phyloP scores from a whole-genome alignment of 106 monocot species.

The Phalaenopsis equestris region DNA sequence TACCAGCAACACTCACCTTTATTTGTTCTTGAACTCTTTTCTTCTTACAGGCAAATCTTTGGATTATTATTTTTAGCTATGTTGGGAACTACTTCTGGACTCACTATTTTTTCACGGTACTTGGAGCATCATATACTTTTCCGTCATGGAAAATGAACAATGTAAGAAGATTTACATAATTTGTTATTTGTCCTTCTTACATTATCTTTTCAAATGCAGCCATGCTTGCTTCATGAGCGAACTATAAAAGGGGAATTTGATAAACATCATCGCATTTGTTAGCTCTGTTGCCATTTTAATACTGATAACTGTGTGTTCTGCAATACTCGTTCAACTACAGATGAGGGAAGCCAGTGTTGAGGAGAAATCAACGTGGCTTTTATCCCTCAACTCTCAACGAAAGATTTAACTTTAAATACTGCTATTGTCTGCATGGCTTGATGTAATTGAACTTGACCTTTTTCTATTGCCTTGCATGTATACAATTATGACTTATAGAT shows the following conservation, averaged over 20 bases:
- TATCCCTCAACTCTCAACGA: too few species aligned
- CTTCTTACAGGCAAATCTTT: constrained; percentile 83
- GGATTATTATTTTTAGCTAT: constrained; percentile 94
- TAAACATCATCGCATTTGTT: background rate
- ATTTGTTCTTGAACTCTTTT: background rate
- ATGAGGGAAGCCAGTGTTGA: background rate
- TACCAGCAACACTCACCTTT: background rate
- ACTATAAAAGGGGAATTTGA: background rate
- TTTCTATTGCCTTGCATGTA: background rate
- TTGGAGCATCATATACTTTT: constrained; percentile 96
- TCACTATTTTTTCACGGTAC: constrained; percentile 93
- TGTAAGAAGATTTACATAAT: constrained; percentile 36
- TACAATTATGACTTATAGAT: background rate
- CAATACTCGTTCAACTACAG: background rate
- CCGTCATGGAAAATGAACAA: constrained; percentile 98
- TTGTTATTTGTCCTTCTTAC: background rate
- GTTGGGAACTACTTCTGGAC: constrained; percentile 99
- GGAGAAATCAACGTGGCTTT: too few species aligned
- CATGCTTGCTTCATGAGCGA: background rate
- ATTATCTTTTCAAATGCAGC: background rate
- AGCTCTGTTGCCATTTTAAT: background rate
- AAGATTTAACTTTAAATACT: too few species aligned
- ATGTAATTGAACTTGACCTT: background rate
- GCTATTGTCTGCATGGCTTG: background rate
- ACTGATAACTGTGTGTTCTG: background rate